A percentile compares a stretch with the other conserved stretches of the same genome.
These are phyloP conservation scores for Nicotiana sylvestris DNA, from an alignment of 257 asterid genomes.

Conservation along the genomic window DNA sequence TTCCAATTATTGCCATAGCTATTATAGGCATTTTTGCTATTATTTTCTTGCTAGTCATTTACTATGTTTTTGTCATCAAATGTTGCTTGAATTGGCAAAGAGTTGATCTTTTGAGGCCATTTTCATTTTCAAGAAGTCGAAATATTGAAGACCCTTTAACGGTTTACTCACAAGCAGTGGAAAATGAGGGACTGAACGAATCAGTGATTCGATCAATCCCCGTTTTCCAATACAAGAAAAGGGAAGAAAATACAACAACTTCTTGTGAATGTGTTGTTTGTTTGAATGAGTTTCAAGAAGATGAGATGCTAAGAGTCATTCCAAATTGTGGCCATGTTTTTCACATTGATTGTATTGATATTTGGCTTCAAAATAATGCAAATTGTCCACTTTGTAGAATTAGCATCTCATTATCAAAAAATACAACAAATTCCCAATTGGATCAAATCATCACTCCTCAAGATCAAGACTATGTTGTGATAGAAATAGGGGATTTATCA, in stretches of 20 bases:
- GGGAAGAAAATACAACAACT: neutral
- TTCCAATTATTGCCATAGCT: slow-evolving; percentile 76
- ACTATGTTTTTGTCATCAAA: slow-evolving; percentile 79
- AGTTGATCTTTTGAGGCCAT: slow-evolving; percentile 48
- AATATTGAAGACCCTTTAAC: slow-evolving; percentile 22
- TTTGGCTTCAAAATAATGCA: slow-evolving; percentile 83
- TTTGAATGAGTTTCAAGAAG: slow-evolving; percentile 59
- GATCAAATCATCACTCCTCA: slow-evolving; percentile 20
- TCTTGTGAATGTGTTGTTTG: slow-evolving; percentile 64
- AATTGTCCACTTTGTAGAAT: slow-evolving; percentile 78
- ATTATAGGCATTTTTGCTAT: slow-evolving; percentile 75
- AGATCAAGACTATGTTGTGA: slow-evolving; percentile 69
- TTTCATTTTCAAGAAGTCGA: slow-evolving; percentile 48
- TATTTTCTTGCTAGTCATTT: slow-evolving; percentile 64
- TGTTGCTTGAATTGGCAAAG: slow-evolving; percentile 80
- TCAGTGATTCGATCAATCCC: slow-evolving; percentile 64
- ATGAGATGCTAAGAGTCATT: slow-evolving; percentile 53
- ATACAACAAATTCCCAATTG: slow-evolving; percentile 12
- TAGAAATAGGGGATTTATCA: slow-evolving; percentile 39
- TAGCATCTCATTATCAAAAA: slow-evolving; percentile 28
- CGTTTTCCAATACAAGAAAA: slow-evolving; percentile 38
- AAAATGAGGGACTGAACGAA: slow-evolving; percentile 54
- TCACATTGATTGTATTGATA: slow-evolving; percentile 77
- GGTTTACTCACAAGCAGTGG: slow-evolving; percentile 28
- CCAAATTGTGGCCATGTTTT: slow-evolving; percentile 67